Conservation (phyloP, 495 filamentous ascomycete genomes). For the Aspergillus bridgeri region DNA sequence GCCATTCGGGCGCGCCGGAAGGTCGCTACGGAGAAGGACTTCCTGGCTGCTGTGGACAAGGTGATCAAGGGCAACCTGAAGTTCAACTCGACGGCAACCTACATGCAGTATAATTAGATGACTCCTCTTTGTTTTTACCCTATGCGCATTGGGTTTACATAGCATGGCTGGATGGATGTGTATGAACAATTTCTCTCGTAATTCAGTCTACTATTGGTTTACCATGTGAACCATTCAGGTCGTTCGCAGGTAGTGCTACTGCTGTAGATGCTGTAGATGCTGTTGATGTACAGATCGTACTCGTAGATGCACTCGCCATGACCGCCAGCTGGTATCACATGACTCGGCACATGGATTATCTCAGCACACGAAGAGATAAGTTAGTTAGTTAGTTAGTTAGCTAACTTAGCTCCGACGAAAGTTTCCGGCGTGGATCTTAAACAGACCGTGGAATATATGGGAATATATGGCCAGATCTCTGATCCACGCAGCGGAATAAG, state of each 20-base stretch:
- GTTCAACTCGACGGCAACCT: slow-evolving; percentile 98
- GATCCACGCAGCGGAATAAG: too few relatives aligned
- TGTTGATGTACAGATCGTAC: too few relatives aligned
- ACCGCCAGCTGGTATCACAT: too few relatives aligned
- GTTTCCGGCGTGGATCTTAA: too few relatives aligned
- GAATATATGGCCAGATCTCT: too few relatives aligned
- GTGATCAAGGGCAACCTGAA: slow-evolving; percentile 99
- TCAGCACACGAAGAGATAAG: too few relatives aligned
- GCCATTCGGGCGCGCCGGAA: slow-evolving; percentile 94
- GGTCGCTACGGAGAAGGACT: slow-evolving; percentile 99
- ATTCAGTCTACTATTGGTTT: slow-evolving; percentile 16
- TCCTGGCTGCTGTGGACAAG: slow-evolving; percentile 96
- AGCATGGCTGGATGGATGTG: slow-evolving; percentile 22
- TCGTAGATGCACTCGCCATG: too few relatives aligned
- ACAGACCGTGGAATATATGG: too few relatives aligned
- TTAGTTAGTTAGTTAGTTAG: too few relatives aligned
- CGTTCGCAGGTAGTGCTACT: too few relatives aligned
- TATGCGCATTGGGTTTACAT: slow-evolving; percentile 15
- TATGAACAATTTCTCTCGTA: slow-evolving; percentile 23
- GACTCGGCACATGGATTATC: slow-evolving; percentile 6
- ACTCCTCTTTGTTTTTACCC: neutral
- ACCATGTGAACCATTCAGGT: neutral
- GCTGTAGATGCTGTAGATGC: too few relatives aligned
- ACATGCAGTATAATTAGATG: slow-evolving; percentile 96
- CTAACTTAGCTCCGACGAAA: too few relatives aligned